Evolutionary conservation across 192 early-diverging fungal genomes (phyloP).

Genomic region (Coemansia sp.): DNA sequence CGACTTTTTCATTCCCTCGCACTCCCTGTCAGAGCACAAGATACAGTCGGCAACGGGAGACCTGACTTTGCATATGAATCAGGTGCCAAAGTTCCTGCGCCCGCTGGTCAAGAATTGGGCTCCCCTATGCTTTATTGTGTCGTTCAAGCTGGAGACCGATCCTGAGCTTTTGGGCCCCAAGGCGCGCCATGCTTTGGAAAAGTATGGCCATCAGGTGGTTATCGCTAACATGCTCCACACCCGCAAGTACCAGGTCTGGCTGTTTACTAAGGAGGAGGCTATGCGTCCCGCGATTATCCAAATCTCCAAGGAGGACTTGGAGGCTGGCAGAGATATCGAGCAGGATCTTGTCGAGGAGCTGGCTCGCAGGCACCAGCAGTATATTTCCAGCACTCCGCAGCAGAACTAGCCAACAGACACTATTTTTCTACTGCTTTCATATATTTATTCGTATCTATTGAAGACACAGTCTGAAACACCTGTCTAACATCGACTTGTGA

Average conservation of each 20-base stretch:
- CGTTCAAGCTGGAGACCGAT: conserved; percentile 98
- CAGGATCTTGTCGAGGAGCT: conserved; percentile 40
- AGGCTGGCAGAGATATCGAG: conserved; percentile 34
- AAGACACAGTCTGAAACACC: background rate
- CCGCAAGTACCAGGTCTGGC: conserved; percentile 79
- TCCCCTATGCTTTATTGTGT: conserved; percentile 83
- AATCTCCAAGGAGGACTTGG: conserved; percentile 25
- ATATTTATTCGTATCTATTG: background rate
- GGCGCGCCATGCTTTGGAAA: conserved; percentile 68
- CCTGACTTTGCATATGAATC: conserved; percentile 86
- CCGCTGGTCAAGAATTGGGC: conserved; percentile 96
- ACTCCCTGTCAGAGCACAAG: conserved; percentile 95
- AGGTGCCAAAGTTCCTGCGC: conserved; percentile 94
- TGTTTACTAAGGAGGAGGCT: conserved; percentile 41
- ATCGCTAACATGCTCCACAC: conserved; percentile 92
- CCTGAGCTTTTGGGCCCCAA: conserved; percentile 75
- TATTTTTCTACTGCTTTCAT: background rate
- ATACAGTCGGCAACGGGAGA: conserved; percentile 89
- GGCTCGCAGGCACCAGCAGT: conserved; percentile 26
- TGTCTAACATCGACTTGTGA: background rate
- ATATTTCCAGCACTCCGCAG: conserved; percentile 4
- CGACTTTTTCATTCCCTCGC: conserved; percentile 96
- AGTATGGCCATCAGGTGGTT: conserved; percentile 96
- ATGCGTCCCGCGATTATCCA: conserved; percentile 8
- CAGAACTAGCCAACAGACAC: background rate